These are phyloP conservation scores for Xerophyta viscosa DNA, from an alignment of 106 monocot genomes.

Conservation along the genomic window DNA sequence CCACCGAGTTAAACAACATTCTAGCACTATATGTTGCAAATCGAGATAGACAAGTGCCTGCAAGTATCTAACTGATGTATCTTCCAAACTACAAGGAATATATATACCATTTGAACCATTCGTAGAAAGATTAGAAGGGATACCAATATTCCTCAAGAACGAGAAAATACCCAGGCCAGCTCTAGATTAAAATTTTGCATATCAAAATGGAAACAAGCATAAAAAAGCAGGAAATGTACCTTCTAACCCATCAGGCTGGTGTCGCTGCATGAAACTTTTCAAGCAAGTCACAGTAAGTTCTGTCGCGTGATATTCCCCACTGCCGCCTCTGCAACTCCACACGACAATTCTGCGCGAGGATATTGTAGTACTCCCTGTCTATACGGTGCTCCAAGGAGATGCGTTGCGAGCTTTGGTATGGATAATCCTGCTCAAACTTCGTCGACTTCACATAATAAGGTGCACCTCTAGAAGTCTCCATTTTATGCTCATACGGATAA, in stretches of 20 bases:
- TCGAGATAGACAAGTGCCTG: too few species aligned
- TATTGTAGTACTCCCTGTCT: constrained; percentile 69
- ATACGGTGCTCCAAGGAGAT: constrained; percentile 48
- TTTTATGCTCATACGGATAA: constrained; percentile 51
- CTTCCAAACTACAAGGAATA: too few species aligned
- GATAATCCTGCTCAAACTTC: constrained; percentile 77
- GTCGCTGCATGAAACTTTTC: constrained; percentile 39
- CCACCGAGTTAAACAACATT: too few species aligned
- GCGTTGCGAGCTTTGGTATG: constrained; percentile 46
- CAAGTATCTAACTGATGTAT: too few species aligned
- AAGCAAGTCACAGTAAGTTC: constrained; percentile 84
- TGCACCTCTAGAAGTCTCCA: constrained; percentile 63
- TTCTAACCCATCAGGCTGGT: constrained; percentile 13
- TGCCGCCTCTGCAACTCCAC: constrained; percentile 67
- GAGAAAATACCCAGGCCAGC: too few species aligned
- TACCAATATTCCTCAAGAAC: too few species aligned
- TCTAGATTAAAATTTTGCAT: too few species aligned
- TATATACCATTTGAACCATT: too few species aligned
- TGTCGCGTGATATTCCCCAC: constrained; percentile 57
- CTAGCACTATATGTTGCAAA: too few species aligned
- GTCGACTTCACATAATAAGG: constrained; percentile 65
- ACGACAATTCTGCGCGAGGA: constrained; percentile 74
- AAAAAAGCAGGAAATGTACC: too few species aligned
- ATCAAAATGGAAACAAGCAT: too few species aligned
- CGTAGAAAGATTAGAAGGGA: too few species aligned